Evolutionary conservation across 2,329 filamentous ascomycete genomes (phyloP).

Genomic region (Ramularia collo-cygni): DNA sequence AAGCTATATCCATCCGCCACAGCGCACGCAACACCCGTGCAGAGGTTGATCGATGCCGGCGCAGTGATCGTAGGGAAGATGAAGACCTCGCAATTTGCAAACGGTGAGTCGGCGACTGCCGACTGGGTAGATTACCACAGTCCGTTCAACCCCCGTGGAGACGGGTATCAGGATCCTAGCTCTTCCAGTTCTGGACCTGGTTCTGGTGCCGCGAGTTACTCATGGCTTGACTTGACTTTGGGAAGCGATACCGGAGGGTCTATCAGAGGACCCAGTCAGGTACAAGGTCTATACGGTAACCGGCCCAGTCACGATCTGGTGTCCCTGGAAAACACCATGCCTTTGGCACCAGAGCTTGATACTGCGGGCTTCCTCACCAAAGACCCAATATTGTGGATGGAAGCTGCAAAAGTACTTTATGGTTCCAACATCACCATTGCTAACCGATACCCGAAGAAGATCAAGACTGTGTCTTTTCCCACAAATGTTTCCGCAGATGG

Average conservation of each 20-base stretch:
- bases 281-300: constrained; percentile 47
- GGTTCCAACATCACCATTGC: constrained; percentile 38
- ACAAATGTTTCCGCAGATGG: constrained; percentile 30
- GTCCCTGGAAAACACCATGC: constrained; percentile 43
- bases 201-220: constrained; percentile 39
- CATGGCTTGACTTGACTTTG: constrained; percentile 45
- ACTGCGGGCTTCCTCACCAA: constrained; percentile 42
- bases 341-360: constrained; percentile 42
- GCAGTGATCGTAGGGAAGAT: constrained; percentile 45
- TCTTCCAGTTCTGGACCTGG: constrained; percentile 45
- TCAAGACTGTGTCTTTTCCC: constrained; percentile 40
- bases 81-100: constrained; percentile 41
- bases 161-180: constrained; percentile 41
- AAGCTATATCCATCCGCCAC: constrained; percentile 44
- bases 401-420: constrained; percentile 41
- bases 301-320: constrained; percentile 44
- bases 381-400: constrained; percentile 39
- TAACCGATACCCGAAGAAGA: constrained; percentile 36
- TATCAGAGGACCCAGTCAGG: constrained; percentile 43
- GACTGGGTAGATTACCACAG: constrained; percentile 45
- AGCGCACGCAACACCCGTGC: constrained; percentile 45
- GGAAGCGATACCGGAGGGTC: constrained; percentile 47
- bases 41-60: constrained; percentile 53
- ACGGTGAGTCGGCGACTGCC: constrained; percentile 42
- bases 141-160: constrained; percentile 37